A percentile compares a stretch with the other conserved stretches of the same genome.
phyloP scores from a whole-genome alignment of 441 rosid genomes.

The Breynia disticha region DNA sequence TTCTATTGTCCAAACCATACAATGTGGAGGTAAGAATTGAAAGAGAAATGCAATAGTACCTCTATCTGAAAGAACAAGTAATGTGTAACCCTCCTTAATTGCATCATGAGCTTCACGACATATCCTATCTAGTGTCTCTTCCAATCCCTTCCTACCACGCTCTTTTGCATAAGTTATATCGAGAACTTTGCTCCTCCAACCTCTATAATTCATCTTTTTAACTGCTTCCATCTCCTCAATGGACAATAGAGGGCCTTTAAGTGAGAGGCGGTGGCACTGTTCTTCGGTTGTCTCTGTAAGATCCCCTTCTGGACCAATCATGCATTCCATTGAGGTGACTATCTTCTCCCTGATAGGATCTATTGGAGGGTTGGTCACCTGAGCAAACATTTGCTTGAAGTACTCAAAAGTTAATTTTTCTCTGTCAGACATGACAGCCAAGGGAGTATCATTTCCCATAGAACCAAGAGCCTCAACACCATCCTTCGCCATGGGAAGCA shows the following conservation, averaged over 20 bases:
- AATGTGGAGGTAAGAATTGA: background rate
- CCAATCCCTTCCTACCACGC: slow-evolving; percentile 84
- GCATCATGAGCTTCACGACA: slow-evolving; percentile 88
- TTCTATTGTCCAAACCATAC: background rate
- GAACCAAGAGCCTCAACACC: slow-evolving; percentile 99
- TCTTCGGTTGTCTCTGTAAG: slow-evolving; percentile 97
- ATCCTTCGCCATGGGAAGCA: slow-evolving; percentile 99
- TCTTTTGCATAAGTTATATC: slow-evolving; percentile 82
- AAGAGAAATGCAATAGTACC: slow-evolving; percentile 36
- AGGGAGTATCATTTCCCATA: slow-evolving; percentile 98
- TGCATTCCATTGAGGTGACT: slow-evolving; percentile 99
- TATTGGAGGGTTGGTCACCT: slow-evolving; percentile 99
- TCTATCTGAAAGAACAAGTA: slow-evolving; percentile 95
- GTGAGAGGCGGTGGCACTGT: slow-evolving; percentile 94
- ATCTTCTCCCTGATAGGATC: slow-evolving; percentile 99
- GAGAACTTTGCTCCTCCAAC: slow-evolving; percentile 86
- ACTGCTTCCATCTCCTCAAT: slow-evolving; percentile 79
- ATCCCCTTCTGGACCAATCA: slow-evolving; percentile 99
- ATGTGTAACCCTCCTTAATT: slow-evolving; percentile 77
- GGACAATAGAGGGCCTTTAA: slow-evolving; percentile 87
- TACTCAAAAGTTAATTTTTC: slow-evolving; percentile 92
- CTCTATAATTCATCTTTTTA: slow-evolving; percentile 87
- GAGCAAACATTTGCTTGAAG: slow-evolving; percentile 99
- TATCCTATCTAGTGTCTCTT: slow-evolving; percentile 82
- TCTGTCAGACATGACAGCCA: slow-evolving; percentile 94